Conservation (phyloP, 2,329 filamentous ascomycete genomes). For the Sporothrix pseudoabietina region DNA sequence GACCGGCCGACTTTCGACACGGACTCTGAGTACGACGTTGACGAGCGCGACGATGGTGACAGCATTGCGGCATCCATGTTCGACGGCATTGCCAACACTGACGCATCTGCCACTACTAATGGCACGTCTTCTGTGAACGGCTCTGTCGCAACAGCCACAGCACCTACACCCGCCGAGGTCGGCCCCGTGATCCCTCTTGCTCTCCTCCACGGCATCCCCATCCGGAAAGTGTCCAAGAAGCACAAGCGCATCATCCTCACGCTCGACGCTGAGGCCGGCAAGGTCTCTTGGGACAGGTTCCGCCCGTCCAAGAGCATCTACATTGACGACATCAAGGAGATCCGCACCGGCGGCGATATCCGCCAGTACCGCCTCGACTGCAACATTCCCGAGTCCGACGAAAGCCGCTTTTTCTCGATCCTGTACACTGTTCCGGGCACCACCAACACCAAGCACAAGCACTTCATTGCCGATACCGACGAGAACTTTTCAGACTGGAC, state of each 20-base stretch:
- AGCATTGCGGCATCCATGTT: conserved; percentile 37
- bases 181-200: conserved; percentile 76
- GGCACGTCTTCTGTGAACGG: conserved; percentile 49
- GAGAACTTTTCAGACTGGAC: conserved; percentile 79
- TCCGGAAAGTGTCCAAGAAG: conserved; percentile 87
- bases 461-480: conserved; percentile 77
- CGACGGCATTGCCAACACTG: conserved; percentile 49
- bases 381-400: conserved; percentile 65
- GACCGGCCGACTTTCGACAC: conserved; percentile 43
- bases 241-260: conserved; percentile 71
- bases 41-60: conserved; percentile 49
- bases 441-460: conserved; percentile 82
- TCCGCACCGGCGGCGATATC: conserved; percentile 79
- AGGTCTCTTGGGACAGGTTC: conserved; percentile 82
- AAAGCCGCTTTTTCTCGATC: conserved; percentile 83
- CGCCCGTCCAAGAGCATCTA: conserved; percentile 83
- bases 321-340: conserved; percentile 92
- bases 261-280: conserved; percentile 80
- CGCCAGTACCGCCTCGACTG: conserved; percentile 88
- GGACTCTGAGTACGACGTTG: conserved; percentile 62
- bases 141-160: conserved; percentile 34
- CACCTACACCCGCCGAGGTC: conserved; percentile 42
- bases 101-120: conserved; percentile 53
- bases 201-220: conserved; percentile 74
- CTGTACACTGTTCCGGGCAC: conserved; percentile 79